Base-by-base conservation (phyloP, 257 asterid species). In the Penstemon davidsonii region DNA sequence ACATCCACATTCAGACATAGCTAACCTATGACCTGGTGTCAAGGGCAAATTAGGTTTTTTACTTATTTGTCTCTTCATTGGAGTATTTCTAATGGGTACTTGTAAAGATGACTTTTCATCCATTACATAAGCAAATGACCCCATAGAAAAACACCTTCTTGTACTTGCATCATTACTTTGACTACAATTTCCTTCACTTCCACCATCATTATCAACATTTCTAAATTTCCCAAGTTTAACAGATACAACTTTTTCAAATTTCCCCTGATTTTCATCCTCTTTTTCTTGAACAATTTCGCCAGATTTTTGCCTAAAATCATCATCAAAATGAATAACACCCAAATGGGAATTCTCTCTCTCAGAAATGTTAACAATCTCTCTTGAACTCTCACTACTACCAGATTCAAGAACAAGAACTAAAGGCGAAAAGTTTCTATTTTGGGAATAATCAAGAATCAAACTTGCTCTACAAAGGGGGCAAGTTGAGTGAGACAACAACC, bases 141-240 rank as follows among this genome's bases (percentile, higher is more conserved):
- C 97, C 99, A 93, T 90, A 0, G 99, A 93, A 65, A 90, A 88
- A 66, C 98, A 93, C 58, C 98, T 80, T 37, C 98, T 90, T 61
- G 88, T 78, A 71, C 82, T 95, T 50, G 76, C 75, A 60, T 69
- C 70, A 9, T 61, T 66, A 8, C 44, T 60, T 9, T 68, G 73
- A 50, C 69, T 68, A 3, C 69, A 53, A 11, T 83, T 77, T 9
- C 79, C 82, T 62, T 68, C 90, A 36, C 71, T 82, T 3, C 66
- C 78, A 38, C 74, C 71, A 53, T 83, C 2, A 25, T 2, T 25
- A 25, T 25, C 95, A 1, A 88, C 85, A 75, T 71, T 90, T 79
- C 76, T 90, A 56, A 82, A 93, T 72, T 90, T 93, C 18, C 98
- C 98, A 4, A 93, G 91, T 75, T 93, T 93, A 6, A 93, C 97